Evolutionary conservation across 2,329 filamentous ascomycete genomes (phyloP), one percentile per base, ranked within the genome.

Genomic region (Xylariaceae sp.): DNA sequence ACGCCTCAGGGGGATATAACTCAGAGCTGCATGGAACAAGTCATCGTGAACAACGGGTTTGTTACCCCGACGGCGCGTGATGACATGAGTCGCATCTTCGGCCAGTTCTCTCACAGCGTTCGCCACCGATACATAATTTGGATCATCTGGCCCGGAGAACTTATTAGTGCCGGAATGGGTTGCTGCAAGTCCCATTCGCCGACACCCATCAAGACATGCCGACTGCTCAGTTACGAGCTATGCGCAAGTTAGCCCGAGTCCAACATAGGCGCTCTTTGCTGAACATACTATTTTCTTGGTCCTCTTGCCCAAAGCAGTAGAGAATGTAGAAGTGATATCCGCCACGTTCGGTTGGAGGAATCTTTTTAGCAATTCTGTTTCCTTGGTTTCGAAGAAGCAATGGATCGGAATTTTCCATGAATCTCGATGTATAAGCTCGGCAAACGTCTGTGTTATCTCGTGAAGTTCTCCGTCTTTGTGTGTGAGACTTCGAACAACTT

Each of bases 1-100:
- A 1, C 61, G 65, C 1, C 58, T 58, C 18, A 67, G 64, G 0
- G 61, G 63, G 3, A 67, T 42, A 30, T 30, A 30, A 30, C 23
- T 30, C 23, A 5, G 23, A 30, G 23, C 23, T 5, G 4, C 23
- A 4, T 30, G 23, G 23, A 30, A 30, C 23, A 1, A 30, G 23
- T 5, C 23, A 30, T 30, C 23, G 23, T 30, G 23, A 5, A 30
- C 23, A 30, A 30, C 23, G 23, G 23, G 1, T 10, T 42, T 42
- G 37, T 42, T 42, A 30, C 23, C 23, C 37, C 37, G 37, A 42
- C 37, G 37, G 37, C 23, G 23, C 23, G 37, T 42, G 11, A 42
- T 42, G 37, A 42, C 37, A 42, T 13, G 5, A 13, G 37, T 42
- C 37, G 37, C 37, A 42, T 42, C 11, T 9, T 42, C 37, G 1